These are phyloP conservation scores for Chaetoceros muelleri DNA, from an alignment of 108 stramenopile genomes.

Conservation along the genomic window DNA sequence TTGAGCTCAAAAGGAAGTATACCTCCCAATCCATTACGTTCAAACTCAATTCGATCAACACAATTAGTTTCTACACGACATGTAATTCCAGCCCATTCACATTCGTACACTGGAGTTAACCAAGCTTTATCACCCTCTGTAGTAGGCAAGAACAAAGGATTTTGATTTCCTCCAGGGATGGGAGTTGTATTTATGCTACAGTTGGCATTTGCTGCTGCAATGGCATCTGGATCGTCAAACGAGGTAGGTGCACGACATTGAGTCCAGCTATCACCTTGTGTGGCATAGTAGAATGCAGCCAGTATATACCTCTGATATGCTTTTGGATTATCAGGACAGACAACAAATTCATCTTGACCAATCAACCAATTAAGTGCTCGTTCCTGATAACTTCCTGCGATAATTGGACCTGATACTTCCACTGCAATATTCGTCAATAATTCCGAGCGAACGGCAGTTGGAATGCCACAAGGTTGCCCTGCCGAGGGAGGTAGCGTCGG, in stretches of 20 bases:
- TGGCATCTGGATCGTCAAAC: conserved; percentile 11
- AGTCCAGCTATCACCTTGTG: conserved; percentile 35
- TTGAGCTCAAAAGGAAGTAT: conserved; percentile 41
- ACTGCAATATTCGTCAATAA: conserved; percentile 11
- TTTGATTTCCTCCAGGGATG: conserved; percentile 10
- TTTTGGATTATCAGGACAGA: conserved; percentile 30
- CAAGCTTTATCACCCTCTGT: conserved; percentile 5
- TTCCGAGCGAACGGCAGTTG: conserved; percentile 3
- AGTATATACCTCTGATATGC: conserved; percentile 38
- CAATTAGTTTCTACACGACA: conserved; percentile 23
- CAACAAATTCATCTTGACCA: conserved; percentile 25
- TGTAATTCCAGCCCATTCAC: conserved; percentile 54
- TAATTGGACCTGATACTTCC: conserved; percentile 15
- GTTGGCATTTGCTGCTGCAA: conserved; percentile 27
- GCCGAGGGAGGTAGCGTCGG: not conserved
- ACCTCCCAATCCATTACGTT: conserved; percentile 47
- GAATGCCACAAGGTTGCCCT: not conserved
- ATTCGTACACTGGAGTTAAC: conserved; percentile 11
- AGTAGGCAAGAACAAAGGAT: conserved; percentile 49
- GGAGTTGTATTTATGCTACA: conserved; percentile 23
- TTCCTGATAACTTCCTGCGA: conserved; percentile 27
- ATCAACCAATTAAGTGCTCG: conserved; percentile 36
- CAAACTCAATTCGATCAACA: conserved; percentile 28
- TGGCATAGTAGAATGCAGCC: conserved; percentile 20
- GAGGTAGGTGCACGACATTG: conserved; percentile 45